Base-by-base conservation (phyloP, 352 stramenopile species). In the Phytophthora sp. region DNA sequence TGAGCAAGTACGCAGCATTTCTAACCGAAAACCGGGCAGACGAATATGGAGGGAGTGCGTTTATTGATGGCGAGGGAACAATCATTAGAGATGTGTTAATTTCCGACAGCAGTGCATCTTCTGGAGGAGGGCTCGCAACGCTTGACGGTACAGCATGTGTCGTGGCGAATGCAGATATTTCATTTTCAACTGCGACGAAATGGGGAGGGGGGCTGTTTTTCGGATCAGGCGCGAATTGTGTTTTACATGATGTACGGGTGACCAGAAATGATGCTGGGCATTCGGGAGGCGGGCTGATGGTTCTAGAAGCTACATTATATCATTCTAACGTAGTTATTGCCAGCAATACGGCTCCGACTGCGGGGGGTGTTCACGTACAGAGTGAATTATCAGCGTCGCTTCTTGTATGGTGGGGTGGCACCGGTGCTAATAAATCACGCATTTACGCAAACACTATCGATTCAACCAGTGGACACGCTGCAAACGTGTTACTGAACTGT, bases 241-340 rank as follows among this genome's bases (percentile, higher is more conserved):
- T 54, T 9, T 24, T 82, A 20, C 54, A 35, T n/a, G 51, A 78
- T 48, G 55, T 54, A 2, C 12, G 42, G 13, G 28, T 77, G 0
- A 46, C 55, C 10, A 39, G 53, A 0, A 84, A 80, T 23, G 37
- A 48, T 9, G 76, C 72, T 11, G 23, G 5, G 2, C 15, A 46
- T 26, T 68, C 76, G 1, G 76, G 76, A 1, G 76, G 76, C 21
- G 76, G 69, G 0, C 5, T 80, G 2, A 70, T 61, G 12, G 45
- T 84, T 17, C 35, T 57, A 5, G 56, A 82, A 18, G 61, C 50
- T 10, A 52, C 17, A 5, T 15, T 84, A 1, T 38, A 44, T 31
- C 76, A 84, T 20, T 82, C 66, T 2, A 80, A 77, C 11, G 8
- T 84, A 11, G 32, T 58, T 8, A 63, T 82, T 1, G 37, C 32